Evolutionary conservation across 805 yeast genomes (phyloP).

Genomic region (Kodamaea sagamina): DNA sequence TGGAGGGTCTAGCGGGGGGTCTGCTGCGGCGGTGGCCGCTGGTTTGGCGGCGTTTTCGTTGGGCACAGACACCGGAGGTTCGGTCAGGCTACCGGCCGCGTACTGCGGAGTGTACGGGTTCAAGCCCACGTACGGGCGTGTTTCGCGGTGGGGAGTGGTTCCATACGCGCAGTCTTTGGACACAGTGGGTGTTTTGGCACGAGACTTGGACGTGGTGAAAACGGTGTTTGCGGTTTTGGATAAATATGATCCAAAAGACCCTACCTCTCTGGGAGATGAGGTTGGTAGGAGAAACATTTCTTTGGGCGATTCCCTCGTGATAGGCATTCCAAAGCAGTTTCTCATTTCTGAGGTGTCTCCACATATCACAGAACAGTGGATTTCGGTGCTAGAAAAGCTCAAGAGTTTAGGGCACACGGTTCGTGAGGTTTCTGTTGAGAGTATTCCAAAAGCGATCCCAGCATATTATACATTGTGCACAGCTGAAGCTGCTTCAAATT

Average conservation of each 20-base stretch:
- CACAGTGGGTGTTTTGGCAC: constrained; percentile 83
- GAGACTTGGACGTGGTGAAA: constrained; percentile 44
- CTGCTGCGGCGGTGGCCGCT: constrained; percentile 88
- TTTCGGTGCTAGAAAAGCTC: constrained; percentile 45
- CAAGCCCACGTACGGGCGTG: constrained; percentile 90
- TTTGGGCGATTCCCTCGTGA: constrained; percentile 28
- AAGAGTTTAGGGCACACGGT: constrained; percentile 53
- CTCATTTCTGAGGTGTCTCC: constrained; percentile 54
- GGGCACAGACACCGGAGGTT: constrained; percentile 98
- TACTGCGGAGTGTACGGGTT: constrained; percentile 83
- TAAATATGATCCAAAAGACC: constrained; percentile 70
- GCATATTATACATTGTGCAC: constrained; percentile 87
- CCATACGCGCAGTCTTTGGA: constrained; percentile 94
- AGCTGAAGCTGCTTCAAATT: constrained; percentile 91
- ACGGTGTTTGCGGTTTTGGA: constrained; percentile 60
- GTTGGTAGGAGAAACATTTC: neutral
- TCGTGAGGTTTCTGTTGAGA: constrained; percentile 68
- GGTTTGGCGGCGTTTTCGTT: constrained; percentile 70
- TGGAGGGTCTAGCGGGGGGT: constrained; percentile 97
- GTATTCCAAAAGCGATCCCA: constrained; percentile 65
- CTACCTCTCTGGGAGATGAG: constrained; percentile 56
- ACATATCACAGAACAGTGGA: constrained; percentile 51
- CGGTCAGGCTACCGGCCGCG: constrained; percentile 89
- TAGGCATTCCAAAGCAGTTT: constrained; percentile 79
- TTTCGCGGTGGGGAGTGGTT: constrained; percentile 89